Percentiles rank a stretch among this genome's conserved stretches.
Evolutionary conservation across 106 monocot genomes (phyloP).

Genomic region (Cymbidium sinense): DNA sequence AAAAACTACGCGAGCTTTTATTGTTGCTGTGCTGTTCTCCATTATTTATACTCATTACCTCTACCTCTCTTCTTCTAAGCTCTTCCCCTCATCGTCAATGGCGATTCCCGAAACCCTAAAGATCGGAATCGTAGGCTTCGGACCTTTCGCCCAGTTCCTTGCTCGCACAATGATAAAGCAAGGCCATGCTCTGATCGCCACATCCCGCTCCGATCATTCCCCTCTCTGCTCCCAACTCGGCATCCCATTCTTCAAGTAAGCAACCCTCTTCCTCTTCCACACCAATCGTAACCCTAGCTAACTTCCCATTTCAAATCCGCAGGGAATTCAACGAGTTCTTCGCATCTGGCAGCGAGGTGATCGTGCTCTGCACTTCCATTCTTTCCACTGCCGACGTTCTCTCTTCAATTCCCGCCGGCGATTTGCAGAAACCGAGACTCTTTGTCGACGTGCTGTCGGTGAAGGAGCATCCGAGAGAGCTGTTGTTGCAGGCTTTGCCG

Average conservation of each 20-base stretch:
- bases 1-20: too few relatives aligned
- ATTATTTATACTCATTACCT: too few relatives aligned
- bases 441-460: slow-evolving; percentile 46
- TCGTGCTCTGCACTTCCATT: slow-evolving; percentile 33
- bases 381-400: slow-evolving; percentile 22
- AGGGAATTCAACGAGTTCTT: slow-evolving; percentile 24
- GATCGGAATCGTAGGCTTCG: slow-evolving; percentile 40
- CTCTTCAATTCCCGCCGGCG: slow-evolving; percentile 14
- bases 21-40: too few relatives aligned
- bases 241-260: slow-evolving; percentile 28
- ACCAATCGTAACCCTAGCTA: background rate
- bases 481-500: slow-evolving; percentile 19
- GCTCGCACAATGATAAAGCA: slow-evolving; percentile 26
- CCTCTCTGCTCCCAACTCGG: slow-evolving; percentile 28
- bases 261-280: background rate
- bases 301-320: background rate
- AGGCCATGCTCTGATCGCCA: slow-evolving; percentile 23
- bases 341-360: slow-evolving; percentile 18
- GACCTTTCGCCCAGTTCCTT: slow-evolving; percentile 35
- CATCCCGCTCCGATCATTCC: slow-evolving; percentile 39
- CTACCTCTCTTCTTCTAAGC: too few relatives aligned
- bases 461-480: slow-evolving; percentile 32
- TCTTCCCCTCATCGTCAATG: too few relatives aligned
- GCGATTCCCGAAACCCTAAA: slow-evolving; percentile 3
- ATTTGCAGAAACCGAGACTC: slow-evolving; percentile 12